phyloP scores from a whole-genome alignment of 352 stramenopile species.

The Phytophthora pini region DNA sequence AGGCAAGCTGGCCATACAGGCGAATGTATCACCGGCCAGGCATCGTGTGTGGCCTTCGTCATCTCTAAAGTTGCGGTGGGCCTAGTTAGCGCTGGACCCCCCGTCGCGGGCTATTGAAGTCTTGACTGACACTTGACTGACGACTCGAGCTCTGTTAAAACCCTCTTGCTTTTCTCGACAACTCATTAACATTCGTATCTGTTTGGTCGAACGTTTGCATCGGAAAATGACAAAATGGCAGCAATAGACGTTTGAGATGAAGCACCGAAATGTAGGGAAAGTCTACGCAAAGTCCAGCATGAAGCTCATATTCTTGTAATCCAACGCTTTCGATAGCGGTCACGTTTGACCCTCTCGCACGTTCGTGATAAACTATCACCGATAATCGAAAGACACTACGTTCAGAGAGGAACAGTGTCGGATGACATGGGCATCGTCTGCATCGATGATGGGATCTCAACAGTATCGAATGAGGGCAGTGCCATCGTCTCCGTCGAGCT shows the following conservation, averaged over 20 bases:
- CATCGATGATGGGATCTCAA: too few species aligned
- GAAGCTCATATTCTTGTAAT: conserved; percentile 3
- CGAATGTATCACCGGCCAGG: background rate
- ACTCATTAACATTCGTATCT: too few species aligned
- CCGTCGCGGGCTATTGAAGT: background rate
- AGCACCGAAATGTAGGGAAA: background rate
- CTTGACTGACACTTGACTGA: conserved; percentile 2
- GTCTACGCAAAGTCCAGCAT: background rate
- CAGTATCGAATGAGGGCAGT: conserved; percentile 1
- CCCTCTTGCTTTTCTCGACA: background rate
- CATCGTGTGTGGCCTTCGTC: too few species aligned
- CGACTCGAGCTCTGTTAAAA: background rate
- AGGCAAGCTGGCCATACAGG: background rate
- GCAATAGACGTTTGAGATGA: background rate
- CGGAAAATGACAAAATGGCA: background rate
- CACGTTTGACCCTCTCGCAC: background rate
- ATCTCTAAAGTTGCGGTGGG: too few species aligned
- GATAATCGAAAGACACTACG: conserved; percentile 1
- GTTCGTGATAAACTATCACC: background rate
- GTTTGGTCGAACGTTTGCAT: too few species aligned
- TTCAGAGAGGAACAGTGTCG: conserved; percentile 20
- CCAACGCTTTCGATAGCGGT: background rate
- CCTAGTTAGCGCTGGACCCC: background rate
- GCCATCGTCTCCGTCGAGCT: conserved; percentile 12
- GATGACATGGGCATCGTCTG: conserved; percentile 10